Evolutionary conservation across 1,139 yeast species (phyloP), one percentile per base, ranked within the genome.

Genomic region (Scheffersomyces titani): DNA sequence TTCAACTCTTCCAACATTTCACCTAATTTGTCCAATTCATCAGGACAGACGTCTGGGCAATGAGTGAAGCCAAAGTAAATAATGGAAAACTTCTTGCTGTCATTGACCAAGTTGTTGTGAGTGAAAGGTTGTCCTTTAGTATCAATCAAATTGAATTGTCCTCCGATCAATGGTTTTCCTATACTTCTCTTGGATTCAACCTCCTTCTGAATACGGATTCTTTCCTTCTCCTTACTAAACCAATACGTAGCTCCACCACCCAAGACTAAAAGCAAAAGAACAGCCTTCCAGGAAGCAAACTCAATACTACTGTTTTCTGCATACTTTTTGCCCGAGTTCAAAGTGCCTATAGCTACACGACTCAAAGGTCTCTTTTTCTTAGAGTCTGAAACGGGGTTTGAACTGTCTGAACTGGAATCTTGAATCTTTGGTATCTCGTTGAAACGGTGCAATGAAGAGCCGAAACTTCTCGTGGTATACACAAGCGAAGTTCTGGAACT

Each of bases 31-130:
- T 94, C 99, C 61, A 94, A 82, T 72, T 94, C 99, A 70, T 94
- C 98, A 9, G 99, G 99, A 73, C 99, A 94, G 54, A 94, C 92
- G 73, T 94, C 99, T 6, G 99, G 99, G 75, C 99, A 94, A 74
- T 92, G 93, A 5, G 97, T 90, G 77, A 94, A 94, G 0, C 99
- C 99, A 74, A 94, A 94, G 73, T 94, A 94, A 19, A 94, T 72
- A 55, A 94, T 78, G 13, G 92, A 84, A 71, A 91, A 94, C 70
- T 85, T 87, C 61, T 75, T 76, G 2, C 73, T 60, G 56, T 75
- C 72, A 51, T 94, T 96, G 61, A 83, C 76, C 68, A 94, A 78
- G 66, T 93, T 84, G 58, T 90, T 79, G 40, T 92, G 86, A 1
- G 98, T 90, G 70, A 93, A 94, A 19, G 72, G 74, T 22, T 88